Evolutionary conservation across 2,329 filamentous ascomycete species (phyloP), one percentile per base, ranked within the genome.

Genomic region (Cercospora sp.): DNA sequence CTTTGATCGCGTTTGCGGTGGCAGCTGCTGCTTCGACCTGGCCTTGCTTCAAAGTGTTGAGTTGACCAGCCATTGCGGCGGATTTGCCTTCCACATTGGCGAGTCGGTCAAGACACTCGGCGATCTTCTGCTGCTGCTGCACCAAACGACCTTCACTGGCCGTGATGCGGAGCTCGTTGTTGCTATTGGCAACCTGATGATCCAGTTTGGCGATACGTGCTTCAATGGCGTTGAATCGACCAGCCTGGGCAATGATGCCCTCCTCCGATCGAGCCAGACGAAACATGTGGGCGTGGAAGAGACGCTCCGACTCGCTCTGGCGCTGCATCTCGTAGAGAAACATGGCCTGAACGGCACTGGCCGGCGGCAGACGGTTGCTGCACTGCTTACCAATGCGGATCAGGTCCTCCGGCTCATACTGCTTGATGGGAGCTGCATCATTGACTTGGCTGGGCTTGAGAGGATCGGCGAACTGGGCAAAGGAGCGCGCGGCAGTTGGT

Each of bases 261-360:
- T 69, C 58, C 26, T 70, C 70, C 13, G 64, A 36, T 42, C 51
- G 48, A 10, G 73, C 69, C 7, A 73, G 66, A 7, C 68, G 58
- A 67, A 75, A 73, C 68, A 76, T 72, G 20, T 69, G 65, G n/a
- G 63, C 59, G 18, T 74, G 65, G 57, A 77, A 75, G 8, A 77
- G 72, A n/a, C 64, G 60, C 64, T 77, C 73, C 28, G 65, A 36
- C 26, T 76, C 74, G 20, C 69, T 70, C 57, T 73, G 45, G 28
- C 75, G 74, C 33, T 73, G 68, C 42, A 75, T 64, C 66, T 77
- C 75, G 65, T 77, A 77, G 57, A 72, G 51, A 31, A 73, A 73
- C 74, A 77, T 77, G 20, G 69, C 71, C 23, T 74, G 68, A 3
- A 75, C 60, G 13, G 72, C 66, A 31, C 70, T 71, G 3, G 74